These are phyloP conservation scores for Adansonia digitata DNA, from an alignment of 345 rosid species.

Conservation along the genomic window DNA sequence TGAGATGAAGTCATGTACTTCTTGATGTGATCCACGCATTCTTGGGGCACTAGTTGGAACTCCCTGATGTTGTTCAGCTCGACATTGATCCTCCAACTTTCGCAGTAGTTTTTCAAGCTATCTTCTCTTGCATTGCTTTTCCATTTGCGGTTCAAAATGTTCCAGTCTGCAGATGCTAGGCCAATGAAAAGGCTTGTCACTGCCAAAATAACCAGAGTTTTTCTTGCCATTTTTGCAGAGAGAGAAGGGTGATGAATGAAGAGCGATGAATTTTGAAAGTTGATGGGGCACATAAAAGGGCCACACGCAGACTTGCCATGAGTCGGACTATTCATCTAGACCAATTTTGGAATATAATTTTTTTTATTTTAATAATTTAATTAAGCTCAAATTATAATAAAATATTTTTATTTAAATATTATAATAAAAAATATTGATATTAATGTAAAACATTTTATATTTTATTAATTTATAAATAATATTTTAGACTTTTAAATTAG, in stretches of 20 bases:
- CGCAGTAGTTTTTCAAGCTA: slow-evolving; percentile 48
- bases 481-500: no score
- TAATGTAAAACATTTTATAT: no score
- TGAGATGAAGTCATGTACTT: slow-evolving; percentile 71
- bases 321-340: no score
- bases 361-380: no score
- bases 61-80: slow-evolving; percentile 64
- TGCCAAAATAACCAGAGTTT: slow-evolving; percentile 24
- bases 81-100: slow-evolving; percentile 79
- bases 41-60: slow-evolving; percentile 64
- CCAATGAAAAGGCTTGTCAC: slow-evolving; percentile 32
- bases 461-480: no score
- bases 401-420: no score
- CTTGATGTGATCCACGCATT: slow-evolving; percentile 41
- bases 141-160: slow-evolving; percentile 45
- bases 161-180: slow-evolving; percentile 56
- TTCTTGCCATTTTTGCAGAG: slow-evolving; percentile 30
- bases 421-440: no score
- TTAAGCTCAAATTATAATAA: no score
- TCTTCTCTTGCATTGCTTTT: slow-evolving; percentile 6
- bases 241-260: background rate
- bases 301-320: no score
- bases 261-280: background rate
- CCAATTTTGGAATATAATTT: no score
- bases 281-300: background rate